Evolutionary conservation across 2,329 filamentous ascomycete genomes (phyloP).

Genomic region (Pyricularia pennisetigena): DNA sequence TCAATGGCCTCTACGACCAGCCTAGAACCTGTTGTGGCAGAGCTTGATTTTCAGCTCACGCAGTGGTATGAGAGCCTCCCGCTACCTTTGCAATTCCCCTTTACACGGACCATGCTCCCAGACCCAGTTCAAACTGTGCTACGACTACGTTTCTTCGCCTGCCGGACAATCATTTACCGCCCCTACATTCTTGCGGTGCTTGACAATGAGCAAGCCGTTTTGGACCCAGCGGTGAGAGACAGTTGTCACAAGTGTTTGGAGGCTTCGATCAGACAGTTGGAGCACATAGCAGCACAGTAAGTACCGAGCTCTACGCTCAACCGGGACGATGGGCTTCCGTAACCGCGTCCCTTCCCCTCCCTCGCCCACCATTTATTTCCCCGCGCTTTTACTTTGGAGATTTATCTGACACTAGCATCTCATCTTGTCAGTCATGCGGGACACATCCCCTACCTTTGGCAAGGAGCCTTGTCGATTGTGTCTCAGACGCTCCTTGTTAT

Average conservation of each 20-base stretch:
- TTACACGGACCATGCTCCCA: constrained; percentile 53
- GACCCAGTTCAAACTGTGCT: constrained; percentile 74
- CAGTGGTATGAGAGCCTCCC: constrained; percentile 81
- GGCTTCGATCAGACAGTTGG: constrained; percentile 68
- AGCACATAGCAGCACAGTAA: constrained; percentile 69
- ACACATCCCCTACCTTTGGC: constrained; percentile 79
- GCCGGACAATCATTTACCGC: constrained; percentile 76
- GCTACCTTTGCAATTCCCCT: constrained; percentile 65
- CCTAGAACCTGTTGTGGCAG: constrained; percentile 67
- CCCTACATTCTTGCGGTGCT: constrained; percentile 74
- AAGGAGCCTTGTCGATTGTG: constrained; percentile 73
- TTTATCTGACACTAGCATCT: constrained; percentile 11
- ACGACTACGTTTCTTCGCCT: constrained; percentile 72
- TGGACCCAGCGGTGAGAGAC: constrained; percentile 64
- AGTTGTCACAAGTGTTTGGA: constrained; percentile 76
- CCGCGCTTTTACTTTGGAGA: background rate
- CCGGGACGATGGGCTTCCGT: background rate
- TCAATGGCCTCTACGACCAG: constrained; percentile 62
- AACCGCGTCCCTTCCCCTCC: too few species aligned
- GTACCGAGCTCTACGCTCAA: constrained; percentile 19
- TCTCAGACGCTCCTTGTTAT: constrained; percentile 75
- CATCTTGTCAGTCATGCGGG: constrained; percentile 54
- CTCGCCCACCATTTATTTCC: background rate
- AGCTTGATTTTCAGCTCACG: constrained; percentile 72
- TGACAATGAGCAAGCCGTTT: constrained; percentile 62